phyloP scores from a whole-genome alignment of 768 basidiomycete genomes.

The Agaricus bisporus region DNA sequence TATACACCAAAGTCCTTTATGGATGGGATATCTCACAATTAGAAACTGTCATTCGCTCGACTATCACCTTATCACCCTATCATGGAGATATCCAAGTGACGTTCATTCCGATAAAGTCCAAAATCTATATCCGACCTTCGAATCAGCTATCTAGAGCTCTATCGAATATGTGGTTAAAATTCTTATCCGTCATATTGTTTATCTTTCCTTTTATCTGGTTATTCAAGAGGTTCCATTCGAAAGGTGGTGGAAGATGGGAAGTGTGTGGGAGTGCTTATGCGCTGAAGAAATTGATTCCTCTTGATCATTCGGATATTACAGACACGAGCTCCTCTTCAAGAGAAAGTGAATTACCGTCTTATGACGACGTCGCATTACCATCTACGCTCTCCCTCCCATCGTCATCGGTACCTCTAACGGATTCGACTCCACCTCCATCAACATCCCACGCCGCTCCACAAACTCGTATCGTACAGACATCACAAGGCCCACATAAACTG shows the following conservation, averaged over 20 bases:
- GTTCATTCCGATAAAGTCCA: conserved; percentile 39
- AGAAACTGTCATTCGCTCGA: conserved; percentile 32
- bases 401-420: neutral
- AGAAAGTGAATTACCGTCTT: conserved; percentile 9
- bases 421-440: neutral
- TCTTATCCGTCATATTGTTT: conserved; percentile 60
- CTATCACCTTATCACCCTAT: conserved; percentile 39
- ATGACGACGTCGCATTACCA: conserved; percentile 10
- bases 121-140: conserved; percentile 61
- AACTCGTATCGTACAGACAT: conserved; percentile 23
- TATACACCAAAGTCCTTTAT: conserved; percentile 57
- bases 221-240: conserved; percentile 59
- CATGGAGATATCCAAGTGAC: conserved; percentile 41
- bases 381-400: neutral
- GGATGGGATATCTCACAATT: conserved; percentile 43
- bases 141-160: conserved; percentile 61
- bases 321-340: neutral
- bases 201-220: conserved; percentile 82
- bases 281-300: conserved; percentile 46
- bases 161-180: conserved; percentile 65
- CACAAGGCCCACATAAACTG: conserved; percentile 31
- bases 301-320: conserved; percentile 10
- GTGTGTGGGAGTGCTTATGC: conserved; percentile 74
- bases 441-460: neutral
- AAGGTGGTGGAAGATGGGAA: conserved; percentile 70